These are phyloP conservation scores for Jacaranda mimosifolia DNA, from an alignment of 257 asterid genomes.

Conservation along the genomic window DNA sequence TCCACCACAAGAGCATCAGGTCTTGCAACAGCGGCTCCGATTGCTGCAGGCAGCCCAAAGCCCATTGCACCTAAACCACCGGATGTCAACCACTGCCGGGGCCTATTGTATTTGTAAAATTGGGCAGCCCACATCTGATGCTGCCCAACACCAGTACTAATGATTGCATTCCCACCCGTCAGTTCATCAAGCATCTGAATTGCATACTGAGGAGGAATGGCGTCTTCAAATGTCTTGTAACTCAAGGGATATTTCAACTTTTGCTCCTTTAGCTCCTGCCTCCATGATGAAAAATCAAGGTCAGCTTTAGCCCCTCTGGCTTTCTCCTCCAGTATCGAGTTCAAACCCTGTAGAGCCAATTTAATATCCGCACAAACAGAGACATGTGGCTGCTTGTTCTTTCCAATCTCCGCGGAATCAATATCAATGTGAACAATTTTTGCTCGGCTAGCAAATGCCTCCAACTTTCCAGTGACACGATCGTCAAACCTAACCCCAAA, in stretches of 20 bases:
- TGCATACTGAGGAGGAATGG: constrained; percentile 85
- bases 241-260: constrained; percentile 59
- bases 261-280: constrained; percentile 69
- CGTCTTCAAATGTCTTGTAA: constrained; percentile 66
- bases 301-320: constrained; percentile 30
- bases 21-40: constrained; percentile 85
- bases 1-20: constrained; percentile 79
- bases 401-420: constrained; percentile 85
- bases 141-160: constrained; percentile 88
- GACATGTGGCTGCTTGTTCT: constrained; percentile 82
- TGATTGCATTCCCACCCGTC: constrained; percentile 73
- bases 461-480: constrained; percentile 85
- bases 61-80: constrained; percentile 93
- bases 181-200: constrained; percentile 79
- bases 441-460: constrained; percentile 83
- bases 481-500: constrained; percentile 92
- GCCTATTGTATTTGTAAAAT: constrained; percentile 73
- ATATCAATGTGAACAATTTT: constrained; percentile 90
- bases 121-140: constrained; percentile 98
- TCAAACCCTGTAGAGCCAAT: constrained; percentile 63
- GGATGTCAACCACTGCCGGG: constrained; percentile 81
- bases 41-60: constrained; percentile 86
- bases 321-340: constrained; percentile 54
- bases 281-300: constrained; percentile 70
- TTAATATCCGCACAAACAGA: constrained; percentile 77